phyloP scores from a whole-genome alignment of 352 stramenopile genomes.

The Phytophthora meadii region DNA sequence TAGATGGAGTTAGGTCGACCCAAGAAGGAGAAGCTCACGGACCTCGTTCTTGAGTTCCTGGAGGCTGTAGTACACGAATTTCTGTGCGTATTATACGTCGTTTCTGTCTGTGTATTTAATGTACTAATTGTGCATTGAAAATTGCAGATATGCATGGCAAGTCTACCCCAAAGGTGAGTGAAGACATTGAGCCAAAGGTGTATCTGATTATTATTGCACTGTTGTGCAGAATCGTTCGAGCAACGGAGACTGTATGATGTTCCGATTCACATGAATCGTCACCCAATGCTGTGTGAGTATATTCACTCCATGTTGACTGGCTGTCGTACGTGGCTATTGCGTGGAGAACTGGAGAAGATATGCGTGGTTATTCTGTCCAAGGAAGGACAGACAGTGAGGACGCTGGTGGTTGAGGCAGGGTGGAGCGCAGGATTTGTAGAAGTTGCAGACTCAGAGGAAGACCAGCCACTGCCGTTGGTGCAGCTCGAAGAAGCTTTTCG shows the following conservation, averaged over 20 bases:
- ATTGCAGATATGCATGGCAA: constrained; percentile 52
- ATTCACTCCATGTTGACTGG: constrained; percentile 75
- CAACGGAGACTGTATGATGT: constrained; percentile 72
- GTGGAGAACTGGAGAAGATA: constrained; percentile 73
- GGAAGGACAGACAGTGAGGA: constrained; percentile 49
- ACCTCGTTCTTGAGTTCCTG: constrained; percentile 79
- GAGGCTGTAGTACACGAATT: constrained; percentile 81
- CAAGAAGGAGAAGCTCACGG: constrained; percentile 48
- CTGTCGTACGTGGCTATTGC: constrained; percentile 66
- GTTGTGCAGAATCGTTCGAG: constrained; percentile 63
- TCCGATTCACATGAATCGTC: constrained; percentile 79
- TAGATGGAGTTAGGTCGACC: constrained; percentile 34
- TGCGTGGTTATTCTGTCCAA: constrained; percentile 63
- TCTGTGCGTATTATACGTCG: constrained; percentile 50
- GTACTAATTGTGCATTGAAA: constrained; percentile 6
- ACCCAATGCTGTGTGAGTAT: constrained; percentile 80
- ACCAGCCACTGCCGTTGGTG: constrained; percentile 44
- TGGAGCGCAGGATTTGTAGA: constrained; percentile 40
- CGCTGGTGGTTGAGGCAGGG: constrained; percentile 60
- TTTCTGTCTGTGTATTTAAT: constrained; percentile 7
- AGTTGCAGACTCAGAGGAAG: constrained; percentile 23
- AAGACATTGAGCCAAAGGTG: too few species aligned
- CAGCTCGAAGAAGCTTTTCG: constrained; percentile 75
- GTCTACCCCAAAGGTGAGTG: constrained; percentile 66
- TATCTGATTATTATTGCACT: too few species aligned